Evolutionary conservation across 2,329 filamentous ascomycete species (phyloP).

Genomic region (Albifimbria verrucaria): DNA sequence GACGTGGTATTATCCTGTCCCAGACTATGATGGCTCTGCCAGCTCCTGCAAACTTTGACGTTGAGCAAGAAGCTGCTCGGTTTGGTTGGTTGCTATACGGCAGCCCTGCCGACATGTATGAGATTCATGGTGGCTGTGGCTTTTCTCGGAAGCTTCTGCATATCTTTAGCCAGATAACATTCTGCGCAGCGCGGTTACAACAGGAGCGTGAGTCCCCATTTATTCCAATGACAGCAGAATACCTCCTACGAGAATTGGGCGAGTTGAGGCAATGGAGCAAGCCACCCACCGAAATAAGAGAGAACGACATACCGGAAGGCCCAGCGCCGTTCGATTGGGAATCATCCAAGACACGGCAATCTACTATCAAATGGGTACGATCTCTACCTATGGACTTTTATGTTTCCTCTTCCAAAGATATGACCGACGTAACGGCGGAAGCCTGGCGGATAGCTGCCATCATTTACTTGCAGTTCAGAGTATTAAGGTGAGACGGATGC

Average conservation of each 20-base stretch:
- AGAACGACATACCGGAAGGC: slow-evolving; percentile 13
- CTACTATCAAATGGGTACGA: slow-evolving; percentile 27
- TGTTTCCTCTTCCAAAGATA: slow-evolving; percentile 24
- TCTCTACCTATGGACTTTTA: slow-evolving; percentile 15
- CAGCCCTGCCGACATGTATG: slow-evolving; percentile 27
- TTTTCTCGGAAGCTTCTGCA: slow-evolving; percentile 38
- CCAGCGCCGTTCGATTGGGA: slow-evolving; percentile 16
- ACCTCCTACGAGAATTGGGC: slow-evolving; percentile 21
- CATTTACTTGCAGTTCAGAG: slow-evolving; percentile 36
- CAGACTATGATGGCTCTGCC: slow-evolving; percentile 35
- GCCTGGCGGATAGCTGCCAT: slow-evolving; percentile 37
- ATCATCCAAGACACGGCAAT: slow-evolving; percentile 6
- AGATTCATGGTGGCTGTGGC: slow-evolving; percentile 39
- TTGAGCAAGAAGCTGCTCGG: slow-evolving; percentile 23
- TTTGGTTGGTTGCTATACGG: slow-evolving; percentile 39
- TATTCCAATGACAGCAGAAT: slow-evolving; percentile 26
- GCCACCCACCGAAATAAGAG: slow-evolving; percentile 15
- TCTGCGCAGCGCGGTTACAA: slow-evolving; percentile 28
- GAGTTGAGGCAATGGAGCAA: slow-evolving; percentile 33
- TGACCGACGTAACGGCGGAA: slow-evolving; percentile 39
- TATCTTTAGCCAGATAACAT: slow-evolving; percentile 34
- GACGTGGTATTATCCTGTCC: slow-evolving; percentile 34
- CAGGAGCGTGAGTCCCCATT: slow-evolving; percentile 29
- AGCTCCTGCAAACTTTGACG: slow-evolving; percentile 21
- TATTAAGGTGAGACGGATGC: too few relatives aligned